Conservation (phyloP, 306 rosid species). For the Vigna angularis region DNA sequence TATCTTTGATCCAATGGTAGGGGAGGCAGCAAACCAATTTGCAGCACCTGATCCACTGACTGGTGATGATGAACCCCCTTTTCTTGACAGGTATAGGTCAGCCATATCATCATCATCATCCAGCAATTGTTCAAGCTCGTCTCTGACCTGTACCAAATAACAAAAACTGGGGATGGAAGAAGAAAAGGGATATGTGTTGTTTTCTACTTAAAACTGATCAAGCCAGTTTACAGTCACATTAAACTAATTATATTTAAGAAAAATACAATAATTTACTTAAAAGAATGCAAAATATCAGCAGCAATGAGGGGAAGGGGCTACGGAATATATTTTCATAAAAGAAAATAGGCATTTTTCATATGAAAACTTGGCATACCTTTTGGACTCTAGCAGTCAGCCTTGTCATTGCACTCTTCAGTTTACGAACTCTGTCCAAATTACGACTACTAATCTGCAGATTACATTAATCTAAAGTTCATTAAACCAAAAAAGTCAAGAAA, state of each 20-base stretch:
- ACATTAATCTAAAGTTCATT: conserved; percentile 24
- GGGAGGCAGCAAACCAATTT: conserved; percentile 76
- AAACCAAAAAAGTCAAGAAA: background rate
- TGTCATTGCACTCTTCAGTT: conserved; percentile 96
- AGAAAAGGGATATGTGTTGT: conserved; percentile 12
- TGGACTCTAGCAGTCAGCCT: conserved; percentile 98
- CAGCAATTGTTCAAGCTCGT: conserved; percentile 91
- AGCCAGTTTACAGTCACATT: conserved; percentile 6
- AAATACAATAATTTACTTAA: background rate
- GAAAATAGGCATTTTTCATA: conserved; percentile 5
- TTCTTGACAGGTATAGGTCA: conserved; percentile 92
- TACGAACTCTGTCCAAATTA: conserved; percentile 97
- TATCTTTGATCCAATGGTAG: conserved; percentile 78
- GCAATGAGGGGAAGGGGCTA: conserved; percentile 19
- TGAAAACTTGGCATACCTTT: conserved; percentile 63
- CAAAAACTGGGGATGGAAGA: conserved; percentile 53
- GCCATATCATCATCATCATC: conserved; percentile 99
- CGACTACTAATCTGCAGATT: conserved; percentile 85
- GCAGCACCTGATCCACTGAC: conserved; percentile 70
- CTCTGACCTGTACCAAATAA: conserved; percentile 62
- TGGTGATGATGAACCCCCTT: conserved; percentile 74
- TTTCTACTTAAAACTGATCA: conserved; percentile 35
- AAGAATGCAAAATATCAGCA: conserved; percentile 14
- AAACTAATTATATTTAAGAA: background rate
- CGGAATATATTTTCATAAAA: conserved; percentile 14